Base-by-base conservation (phyloP, 805 yeast species). In the Saturnispora sanitii region DNA sequence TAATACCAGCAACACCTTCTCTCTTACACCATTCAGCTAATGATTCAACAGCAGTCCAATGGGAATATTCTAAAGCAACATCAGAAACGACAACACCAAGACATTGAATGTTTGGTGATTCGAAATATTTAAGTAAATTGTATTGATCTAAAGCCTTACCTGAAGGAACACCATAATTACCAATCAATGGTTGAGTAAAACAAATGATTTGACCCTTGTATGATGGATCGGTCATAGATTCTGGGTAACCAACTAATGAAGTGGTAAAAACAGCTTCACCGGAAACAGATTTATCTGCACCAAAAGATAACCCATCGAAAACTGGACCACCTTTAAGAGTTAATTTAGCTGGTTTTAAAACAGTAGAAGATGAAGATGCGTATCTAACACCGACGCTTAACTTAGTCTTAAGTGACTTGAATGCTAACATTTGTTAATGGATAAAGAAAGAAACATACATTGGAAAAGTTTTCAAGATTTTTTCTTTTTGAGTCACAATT, bases 251-350 rank as follows among this genome's bases (percentile, higher is more conserved):
- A 11, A 92, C 98, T 62, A 94, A 71, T 6, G 96, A 92, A 26
- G 99, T 94, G 36, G 96, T 86, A 69, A 92, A 92, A 34, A 94
- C 98, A 23, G 96, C 95, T 64, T 92, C 99, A 48, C 99, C 99
- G 45, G 94, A 79, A 47, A 86, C 77, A 48, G 88, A 85, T 50
- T 81, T 82, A 61, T 86, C 78, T 33, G 97, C 95, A 56, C 99
- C 99, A 57, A 92, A 94, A 0, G 97, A 90, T 60, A 77, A 81
- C 32, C 98, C 99, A 54, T 75, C 77, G 68, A 86, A 86, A 25
- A 85, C 79, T 17, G 96, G 96, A 16, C 97, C 98, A 58, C 87
- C 84, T 59, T 88, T 77, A 53, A 90, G 79, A 20, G 94, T 81
- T 53, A 90, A 73, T 13, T 94, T 87, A 42, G 97, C 97, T 60